A percentile compares a stretch with the other conserved stretches of the same genome.
Conservation (phyloP, 2,329 filamentous ascomycete genomes). For the Aspergillus pseudonomiae region DNA sequence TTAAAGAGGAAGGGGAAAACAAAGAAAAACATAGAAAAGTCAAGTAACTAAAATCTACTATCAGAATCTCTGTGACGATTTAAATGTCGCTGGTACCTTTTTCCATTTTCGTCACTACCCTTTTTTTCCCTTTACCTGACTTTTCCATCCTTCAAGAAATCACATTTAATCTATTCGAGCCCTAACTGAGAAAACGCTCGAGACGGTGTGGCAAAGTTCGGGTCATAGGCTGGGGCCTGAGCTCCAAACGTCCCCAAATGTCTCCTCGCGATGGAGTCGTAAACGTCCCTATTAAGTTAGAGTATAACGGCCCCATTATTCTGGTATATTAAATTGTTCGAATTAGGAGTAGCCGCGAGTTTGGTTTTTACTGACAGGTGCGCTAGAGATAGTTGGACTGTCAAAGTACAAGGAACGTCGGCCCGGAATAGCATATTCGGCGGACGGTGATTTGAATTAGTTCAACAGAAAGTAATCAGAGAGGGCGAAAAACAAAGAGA, state of each 20-base stretch:
- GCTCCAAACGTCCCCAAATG: slow-evolving; percentile 9
- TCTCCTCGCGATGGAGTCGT: not conserved
- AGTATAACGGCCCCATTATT: slow-evolving; percentile 7
- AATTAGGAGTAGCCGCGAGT: not conserved
- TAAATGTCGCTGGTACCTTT: not conserved
- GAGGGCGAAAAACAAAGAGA: not conserved
- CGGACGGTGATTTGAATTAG: not conserved
- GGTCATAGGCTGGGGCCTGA: slow-evolving; percentile 19
- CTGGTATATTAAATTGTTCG: not conserved
- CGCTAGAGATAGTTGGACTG: not conserved
- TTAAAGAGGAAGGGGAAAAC: no score
- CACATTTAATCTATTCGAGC: not conserved
- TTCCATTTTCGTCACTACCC: not conserved
- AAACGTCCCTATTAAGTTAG: slow-evolving; percentile 3
- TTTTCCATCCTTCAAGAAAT: not conserved
- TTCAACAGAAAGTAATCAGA: not conserved
- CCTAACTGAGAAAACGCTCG: slow-evolving; percentile 2
- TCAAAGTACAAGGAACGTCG: not conserved
- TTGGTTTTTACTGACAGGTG: not conserved
- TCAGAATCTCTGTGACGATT: not conserved
- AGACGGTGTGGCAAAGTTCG: slow-evolving; percentile 1
- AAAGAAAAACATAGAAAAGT: not conserved
- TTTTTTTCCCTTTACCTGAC: not conserved
- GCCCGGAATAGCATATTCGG: not conserved
- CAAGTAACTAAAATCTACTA: not conserved